Conservation (phyloP, 805 yeast genomes). For the Teunomyces panamensis region DNA sequence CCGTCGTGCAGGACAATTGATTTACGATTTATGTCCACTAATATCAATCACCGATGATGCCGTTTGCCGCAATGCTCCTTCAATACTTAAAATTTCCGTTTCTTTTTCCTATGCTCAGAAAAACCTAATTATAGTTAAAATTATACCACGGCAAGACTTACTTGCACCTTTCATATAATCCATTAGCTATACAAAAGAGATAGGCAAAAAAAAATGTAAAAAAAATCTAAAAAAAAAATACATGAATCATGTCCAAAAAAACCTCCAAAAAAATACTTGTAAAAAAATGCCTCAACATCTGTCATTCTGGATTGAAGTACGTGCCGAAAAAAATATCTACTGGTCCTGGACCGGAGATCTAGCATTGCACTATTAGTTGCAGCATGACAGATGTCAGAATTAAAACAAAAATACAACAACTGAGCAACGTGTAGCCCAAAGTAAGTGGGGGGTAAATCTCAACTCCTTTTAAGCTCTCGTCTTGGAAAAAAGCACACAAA, state of each 20-base stretch:
- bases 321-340: neutral
- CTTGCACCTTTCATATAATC: neutral
- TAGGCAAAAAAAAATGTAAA: neutral
- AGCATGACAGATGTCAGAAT: neutral
- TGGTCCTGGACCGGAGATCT: neutral
- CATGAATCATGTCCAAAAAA: slow-evolving; percentile 1
- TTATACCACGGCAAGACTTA: neutral
- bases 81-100: neutral
- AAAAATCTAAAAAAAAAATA: neutral
- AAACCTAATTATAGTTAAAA: neutral
- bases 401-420: neutral
- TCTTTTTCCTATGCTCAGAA: neutral
- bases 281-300: slow-evolving; percentile 4
- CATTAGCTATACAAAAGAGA: slow-evolving; percentile 1
- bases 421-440: neutral
- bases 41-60: neutral
- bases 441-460: neutral
- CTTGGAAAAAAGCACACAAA: neutral
- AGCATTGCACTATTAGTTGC: neutral
- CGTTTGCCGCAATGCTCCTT: neutral
- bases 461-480: neutral
- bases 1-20: neutral
- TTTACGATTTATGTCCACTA: neutral
- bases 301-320: neutral
- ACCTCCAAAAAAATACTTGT: neutral